Evolutionary conservation across 768 basidiomycete species (phyloP).

Genomic region (Phylloporus arenicola): DNA sequence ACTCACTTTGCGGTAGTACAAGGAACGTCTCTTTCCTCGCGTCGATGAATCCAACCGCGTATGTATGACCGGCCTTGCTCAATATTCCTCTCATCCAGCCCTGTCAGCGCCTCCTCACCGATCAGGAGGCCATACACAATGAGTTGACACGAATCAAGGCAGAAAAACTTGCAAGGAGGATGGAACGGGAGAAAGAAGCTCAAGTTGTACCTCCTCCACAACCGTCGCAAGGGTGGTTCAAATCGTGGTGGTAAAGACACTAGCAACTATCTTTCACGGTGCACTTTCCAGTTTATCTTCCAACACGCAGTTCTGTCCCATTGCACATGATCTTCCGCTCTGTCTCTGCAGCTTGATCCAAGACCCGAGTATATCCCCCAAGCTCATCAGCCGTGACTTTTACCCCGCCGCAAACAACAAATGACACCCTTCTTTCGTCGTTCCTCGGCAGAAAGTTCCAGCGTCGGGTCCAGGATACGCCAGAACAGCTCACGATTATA

Average conservation of each 20-base stretch:
- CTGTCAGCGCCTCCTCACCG: slow-evolving; percentile 55
- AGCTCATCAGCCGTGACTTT: slow-evolving; percentile 54
- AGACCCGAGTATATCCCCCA: slow-evolving; percentile 39
- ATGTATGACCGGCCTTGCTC: slow-evolving; percentile 10
- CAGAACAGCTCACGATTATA: slow-evolving; percentile 56
- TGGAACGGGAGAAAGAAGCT: slow-evolving; percentile 41
- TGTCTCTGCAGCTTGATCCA: slow-evolving; percentile 32
- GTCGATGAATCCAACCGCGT: slow-evolving; percentile 52
- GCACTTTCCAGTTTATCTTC: slow-evolving; percentile 9
- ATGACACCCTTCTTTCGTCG: slow-evolving; percentile 16
- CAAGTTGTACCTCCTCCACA: slow-evolving; percentile 11
- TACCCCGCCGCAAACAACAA: slow-evolving; percentile 42
- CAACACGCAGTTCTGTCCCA: slow-evolving; percentile 20
- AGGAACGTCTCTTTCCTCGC: slow-evolving; percentile 65
- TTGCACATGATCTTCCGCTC: slow-evolving; percentile 29
- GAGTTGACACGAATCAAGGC: slow-evolving; percentile 71
- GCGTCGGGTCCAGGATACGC: slow-evolving; percentile 17
- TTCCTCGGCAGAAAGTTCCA: slow-evolving; percentile 18
- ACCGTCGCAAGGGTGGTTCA: slow-evolving; percentile 26
- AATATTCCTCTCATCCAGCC: slow-evolving; percentile 6
- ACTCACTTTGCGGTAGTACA: slow-evolving; percentile 46
- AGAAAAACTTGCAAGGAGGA: slow-evolving; percentile 43
- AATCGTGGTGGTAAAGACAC: slow-evolving; percentile 20
- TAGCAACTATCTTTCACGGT: slow-evolving; percentile 17
- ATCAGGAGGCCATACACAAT: slow-evolving; percentile 58